Percentiles rank a stretch among this genome's conserved stretches.
phyloP scores from a whole-genome alignment of 345 rosid genomes.

The Sonneratia alba region DNA sequence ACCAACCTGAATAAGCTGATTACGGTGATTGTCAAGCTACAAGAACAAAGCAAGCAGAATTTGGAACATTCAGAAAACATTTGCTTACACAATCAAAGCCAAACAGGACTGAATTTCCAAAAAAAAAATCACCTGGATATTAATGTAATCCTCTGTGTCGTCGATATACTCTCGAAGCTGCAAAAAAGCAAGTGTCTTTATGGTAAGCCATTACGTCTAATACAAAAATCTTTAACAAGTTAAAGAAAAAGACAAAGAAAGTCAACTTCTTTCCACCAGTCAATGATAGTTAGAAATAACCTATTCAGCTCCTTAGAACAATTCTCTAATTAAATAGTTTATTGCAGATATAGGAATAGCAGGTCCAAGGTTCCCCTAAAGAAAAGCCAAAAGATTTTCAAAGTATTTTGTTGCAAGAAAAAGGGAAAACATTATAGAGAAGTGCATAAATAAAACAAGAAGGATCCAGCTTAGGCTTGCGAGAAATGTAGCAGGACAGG shows the following conservation, averaged over 20 bases:
- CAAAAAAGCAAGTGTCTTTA: conserved; percentile 10
- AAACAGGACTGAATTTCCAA: not conserved
- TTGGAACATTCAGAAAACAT: not conserved
- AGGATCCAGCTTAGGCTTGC: not conserved
- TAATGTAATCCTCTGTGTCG: conserved; percentile 96
- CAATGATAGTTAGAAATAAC: too few species aligned
- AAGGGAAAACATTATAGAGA: not conserved
- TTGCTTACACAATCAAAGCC: not conserved
- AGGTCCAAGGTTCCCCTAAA: too few species aligned
- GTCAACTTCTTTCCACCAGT: too few species aligned
- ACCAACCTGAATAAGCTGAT: conserved; percentile 89
- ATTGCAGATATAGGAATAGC: too few species aligned
- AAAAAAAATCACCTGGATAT: conserved; percentile 57
- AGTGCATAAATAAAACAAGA: not conserved
- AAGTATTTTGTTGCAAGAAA: too few species aligned
- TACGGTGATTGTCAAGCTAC: conserved; percentile 98
- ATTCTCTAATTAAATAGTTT: too few species aligned
- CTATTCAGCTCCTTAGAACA: too few species aligned
- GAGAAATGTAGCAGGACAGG: not conserved
- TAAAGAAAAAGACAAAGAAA: not conserved
- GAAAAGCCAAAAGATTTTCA: too few species aligned
- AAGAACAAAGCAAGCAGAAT: conserved; percentile 10
- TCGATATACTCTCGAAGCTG: conserved; percentile 97
- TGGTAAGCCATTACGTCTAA: not conserved
- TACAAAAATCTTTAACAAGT: not conserved